Base-by-base conservation (phyloP, 371 early-diverging fungal genomes). In the Mucor lusitanicus region DNA sequence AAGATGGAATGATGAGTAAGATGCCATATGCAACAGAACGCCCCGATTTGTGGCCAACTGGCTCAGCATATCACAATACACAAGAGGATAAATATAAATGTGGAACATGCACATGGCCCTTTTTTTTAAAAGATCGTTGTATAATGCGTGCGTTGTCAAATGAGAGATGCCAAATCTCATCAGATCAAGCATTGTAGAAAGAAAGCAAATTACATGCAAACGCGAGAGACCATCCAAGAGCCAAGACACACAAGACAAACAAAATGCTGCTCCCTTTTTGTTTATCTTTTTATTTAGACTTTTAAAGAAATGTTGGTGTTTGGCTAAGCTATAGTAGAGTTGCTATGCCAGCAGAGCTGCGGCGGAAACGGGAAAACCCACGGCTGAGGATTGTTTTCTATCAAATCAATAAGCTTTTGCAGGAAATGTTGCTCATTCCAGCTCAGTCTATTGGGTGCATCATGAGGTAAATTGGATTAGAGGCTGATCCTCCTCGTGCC, bases 41-140 rank as follows among this genome's bases (percentile, higher is more conserved):
- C 64, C 59, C 42, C 42, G 37, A 40, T 40, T 59, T 59, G 59
- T 59, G 59, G 59, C 73, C 58, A 96, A 69, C 77, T 97, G 96
- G 56, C 91, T 87, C 54, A 92, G 69, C 17, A 97, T 76, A 33
- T 96, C 96, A 76, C 88, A 88, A 69, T 96, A 92, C 30, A 95
- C 77, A 62, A 98, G 82, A 63, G 86, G 88, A 25, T 21, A 25
- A 48, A 13, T 23, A 50, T 25, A 50, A 23, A 12, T 50, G 23
- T 23, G 25, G 21, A 50, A 50, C 25, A 25, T 23, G 13, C 50
- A 21, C 25, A 50, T 50, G 50, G 37, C 37, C 13, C 15, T 37
- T 37, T 37, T 37, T 37, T 37, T 13, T 35, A n/a, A 9, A 8
- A 1, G 4, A 35, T 30, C 30, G 6, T 30, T 30, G 35, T 35